Conservation (phyloP, 345 rosid genomes). For the Passiflora organensis region DNA sequence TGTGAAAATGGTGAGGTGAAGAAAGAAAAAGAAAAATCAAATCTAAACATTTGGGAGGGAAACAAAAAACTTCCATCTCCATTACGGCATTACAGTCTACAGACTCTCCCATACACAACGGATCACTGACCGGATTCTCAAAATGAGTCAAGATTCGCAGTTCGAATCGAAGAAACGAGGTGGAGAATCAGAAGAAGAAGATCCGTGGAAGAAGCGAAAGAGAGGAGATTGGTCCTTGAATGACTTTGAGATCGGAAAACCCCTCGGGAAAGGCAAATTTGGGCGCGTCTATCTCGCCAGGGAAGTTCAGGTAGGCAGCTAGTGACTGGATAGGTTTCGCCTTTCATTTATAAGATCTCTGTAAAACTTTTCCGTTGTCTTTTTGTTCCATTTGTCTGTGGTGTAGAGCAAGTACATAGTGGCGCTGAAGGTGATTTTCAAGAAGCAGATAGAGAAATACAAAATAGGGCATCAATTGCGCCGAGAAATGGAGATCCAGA, state of each 20-base stretch:
- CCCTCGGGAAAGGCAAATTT: conserved; percentile 2
- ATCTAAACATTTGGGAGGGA: too few relatives aligned
- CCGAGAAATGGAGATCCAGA: conserved; percentile 86
- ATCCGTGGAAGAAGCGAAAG: neutral
- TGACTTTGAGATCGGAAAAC: conserved; percentile 2
- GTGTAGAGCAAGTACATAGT: conserved; percentile 62
- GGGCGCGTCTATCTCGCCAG: conserved; percentile 4
- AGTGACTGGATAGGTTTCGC: too few relatives aligned
- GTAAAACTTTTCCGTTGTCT: too few relatives aligned
- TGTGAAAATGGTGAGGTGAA: too few relatives aligned
- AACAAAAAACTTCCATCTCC: too few relatives aligned
- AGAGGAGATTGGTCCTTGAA: neutral
- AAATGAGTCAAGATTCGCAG: too few relatives aligned
- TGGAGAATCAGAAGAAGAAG: neutral
- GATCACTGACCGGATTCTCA: too few relatives aligned
- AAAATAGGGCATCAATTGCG: conserved; percentile 65
- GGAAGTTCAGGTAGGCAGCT: neutral
- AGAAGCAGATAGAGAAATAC: conserved; percentile 85
- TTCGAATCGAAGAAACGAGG: neutral
- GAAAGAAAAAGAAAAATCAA: too few relatives aligned
- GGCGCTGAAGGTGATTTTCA: conserved; percentile 83
- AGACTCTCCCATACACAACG: too few relatives aligned
- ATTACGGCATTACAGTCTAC: too few relatives aligned
- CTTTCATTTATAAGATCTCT: too few relatives aligned
- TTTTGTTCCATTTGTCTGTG: too few relatives aligned